Evolutionary conservation across 2,329 filamentous ascomycete species (phyloP).

Genomic region (Diaporthe humulicola): DNA sequence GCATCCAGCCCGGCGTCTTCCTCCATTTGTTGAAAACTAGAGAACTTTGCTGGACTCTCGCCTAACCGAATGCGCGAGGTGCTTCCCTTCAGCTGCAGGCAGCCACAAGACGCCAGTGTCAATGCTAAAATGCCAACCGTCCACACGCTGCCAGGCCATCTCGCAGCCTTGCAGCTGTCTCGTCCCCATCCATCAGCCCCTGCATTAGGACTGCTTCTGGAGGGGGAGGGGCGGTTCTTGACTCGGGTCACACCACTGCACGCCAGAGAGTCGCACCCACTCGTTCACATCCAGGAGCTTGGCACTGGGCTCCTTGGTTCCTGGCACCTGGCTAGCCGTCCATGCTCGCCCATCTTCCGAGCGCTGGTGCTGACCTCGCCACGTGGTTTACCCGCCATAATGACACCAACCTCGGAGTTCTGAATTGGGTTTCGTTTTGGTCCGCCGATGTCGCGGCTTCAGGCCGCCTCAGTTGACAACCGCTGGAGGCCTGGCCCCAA

Average conservation of each 20-base stretch:
- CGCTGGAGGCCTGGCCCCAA: neutral
- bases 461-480: neutral
- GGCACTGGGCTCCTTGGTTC: slow-evolving; percentile 6
- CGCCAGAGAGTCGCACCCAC: neutral
- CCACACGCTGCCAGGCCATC: neutral
- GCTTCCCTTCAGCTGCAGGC: neutral
- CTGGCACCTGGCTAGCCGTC: neutral
- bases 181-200: slow-evolving; percentile 31
- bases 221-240: neutral
- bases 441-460: slow-evolving; percentile 14
- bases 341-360: slow-evolving; percentile 14
- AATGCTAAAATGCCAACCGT: neutral
- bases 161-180: slow-evolving; percentile 27
- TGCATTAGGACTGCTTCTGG: slow-evolving; percentile 21
- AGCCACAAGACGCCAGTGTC: slow-evolving; percentile 18
- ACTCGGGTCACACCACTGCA: slow-evolving; percentile 17
- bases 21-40: slow-evolving; percentile 21
- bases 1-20: slow-evolving; percentile 22
- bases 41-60: slow-evolving; percentile 5
- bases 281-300: slow-evolving; percentile 2
- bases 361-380: slow-evolving; percentile 13
- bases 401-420: slow-evolving; percentile 11
- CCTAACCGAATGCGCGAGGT: slow-evolving; percentile 1
- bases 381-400: slow-evolving; percentile 26
- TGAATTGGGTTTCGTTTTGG: neutral